These are phyloP conservation scores for Stropharia rugosoannulata DNA, from an alignment of 768 basidiomycete genomes.

Conservation along the genomic window DNA sequence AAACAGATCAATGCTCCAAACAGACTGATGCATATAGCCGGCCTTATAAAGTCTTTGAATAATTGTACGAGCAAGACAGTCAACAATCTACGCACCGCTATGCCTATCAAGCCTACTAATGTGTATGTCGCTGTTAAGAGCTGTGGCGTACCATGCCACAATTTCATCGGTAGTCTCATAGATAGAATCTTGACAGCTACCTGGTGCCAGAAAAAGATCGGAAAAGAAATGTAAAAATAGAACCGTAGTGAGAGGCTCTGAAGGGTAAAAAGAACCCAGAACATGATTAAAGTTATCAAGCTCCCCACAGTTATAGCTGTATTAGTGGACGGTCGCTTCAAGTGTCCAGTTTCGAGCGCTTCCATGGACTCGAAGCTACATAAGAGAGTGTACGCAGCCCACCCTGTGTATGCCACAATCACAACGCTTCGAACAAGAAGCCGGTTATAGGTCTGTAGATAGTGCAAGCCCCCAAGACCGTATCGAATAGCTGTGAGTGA, in stretches of 20 bases:
- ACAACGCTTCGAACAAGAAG: slow-evolving; percentile 69
- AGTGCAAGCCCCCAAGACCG: slow-evolving; percentile 63
- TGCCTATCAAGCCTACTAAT: slow-evolving; percentile 51
- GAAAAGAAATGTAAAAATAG: slow-evolving; percentile 73
- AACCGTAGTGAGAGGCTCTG: slow-evolving; percentile 71
- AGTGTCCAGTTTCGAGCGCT: background rate
- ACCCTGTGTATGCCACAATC: slow-evolving; percentile 69
- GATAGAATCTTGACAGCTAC: slow-evolving; percentile 33
- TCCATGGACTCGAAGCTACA: slow-evolving; percentile 50
- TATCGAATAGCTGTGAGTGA: slow-evolving; percentile 53
- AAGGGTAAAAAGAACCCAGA: slow-evolving; percentile 52
- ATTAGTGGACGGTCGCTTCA: background rate
- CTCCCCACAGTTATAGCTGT: slow-evolving; percentile 17
- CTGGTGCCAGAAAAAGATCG: slow-evolving; percentile 74
- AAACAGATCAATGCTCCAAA: slow-evolving; percentile 71
- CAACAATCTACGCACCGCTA: slow-evolving; percentile 58
- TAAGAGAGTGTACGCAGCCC: slow-evolving; percentile 66
- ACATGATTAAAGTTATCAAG: slow-evolving; percentile 28
- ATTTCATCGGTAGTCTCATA: background rate
- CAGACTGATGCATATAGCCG: slow-evolving; percentile 67
- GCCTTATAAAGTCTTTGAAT: slow-evolving; percentile 33
- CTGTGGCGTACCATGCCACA: too few species aligned
- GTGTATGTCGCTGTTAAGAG: slow-evolving; percentile 27
- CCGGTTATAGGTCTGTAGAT: slow-evolving; percentile 85
- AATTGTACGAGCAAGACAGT: background rate